A percentile compares a stretch with the other conserved stretches of the same genome.
phyloP scores from a whole-genome alignment of 768 basidiomycete species.

The Kwoniella shandongensis region DNA sequence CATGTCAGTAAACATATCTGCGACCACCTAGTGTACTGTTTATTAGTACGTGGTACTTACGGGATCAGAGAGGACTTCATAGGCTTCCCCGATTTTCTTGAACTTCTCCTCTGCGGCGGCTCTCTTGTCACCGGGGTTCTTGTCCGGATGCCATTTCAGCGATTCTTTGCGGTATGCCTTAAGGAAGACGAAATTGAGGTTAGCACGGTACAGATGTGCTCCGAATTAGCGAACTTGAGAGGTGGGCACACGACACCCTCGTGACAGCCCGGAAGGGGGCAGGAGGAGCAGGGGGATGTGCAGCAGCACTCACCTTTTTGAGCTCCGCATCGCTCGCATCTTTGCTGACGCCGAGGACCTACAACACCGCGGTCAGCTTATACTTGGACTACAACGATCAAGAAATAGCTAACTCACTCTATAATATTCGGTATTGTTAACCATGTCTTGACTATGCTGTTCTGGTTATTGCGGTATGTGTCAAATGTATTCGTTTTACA shows the following conservation, averaged over 20 bases:
- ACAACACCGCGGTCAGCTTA: not conserved
- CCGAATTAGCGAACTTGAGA: not conserved
- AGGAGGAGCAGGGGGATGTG: not conserved
- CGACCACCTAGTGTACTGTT: not conserved
- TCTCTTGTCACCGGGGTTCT: slow-evolving; percentile 60
- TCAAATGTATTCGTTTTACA: no score
- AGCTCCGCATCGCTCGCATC: slow-evolving; percentile 74
- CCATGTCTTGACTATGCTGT: no score
- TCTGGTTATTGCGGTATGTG: no score
- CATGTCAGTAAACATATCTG: not conserved
- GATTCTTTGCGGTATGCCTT: slow-evolving; percentile 67
- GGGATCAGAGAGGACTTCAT: slow-evolving; percentile 83
- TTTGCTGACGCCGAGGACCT: slow-evolving; percentile 68
- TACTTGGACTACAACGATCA: not conserved
- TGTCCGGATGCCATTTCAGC: slow-evolving; percentile 82
- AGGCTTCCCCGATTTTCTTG: slow-evolving; percentile 94
- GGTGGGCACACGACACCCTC: not conserved
- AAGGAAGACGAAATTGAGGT: slow-evolving; percentile 55
- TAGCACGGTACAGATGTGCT: not conserved
- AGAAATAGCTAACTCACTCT: slow-evolving; percentile 49
- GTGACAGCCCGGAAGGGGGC: not conserved
- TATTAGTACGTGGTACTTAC: slow-evolving; percentile 31
- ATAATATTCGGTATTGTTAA: slow-evolving; percentile 74
- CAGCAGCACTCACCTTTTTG: slow-evolving; percentile 62
- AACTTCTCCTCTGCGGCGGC: slow-evolving; percentile 86